phyloP scores from a whole-genome alignment of 257 asterid species.

The Mentha longifolia region DNA sequence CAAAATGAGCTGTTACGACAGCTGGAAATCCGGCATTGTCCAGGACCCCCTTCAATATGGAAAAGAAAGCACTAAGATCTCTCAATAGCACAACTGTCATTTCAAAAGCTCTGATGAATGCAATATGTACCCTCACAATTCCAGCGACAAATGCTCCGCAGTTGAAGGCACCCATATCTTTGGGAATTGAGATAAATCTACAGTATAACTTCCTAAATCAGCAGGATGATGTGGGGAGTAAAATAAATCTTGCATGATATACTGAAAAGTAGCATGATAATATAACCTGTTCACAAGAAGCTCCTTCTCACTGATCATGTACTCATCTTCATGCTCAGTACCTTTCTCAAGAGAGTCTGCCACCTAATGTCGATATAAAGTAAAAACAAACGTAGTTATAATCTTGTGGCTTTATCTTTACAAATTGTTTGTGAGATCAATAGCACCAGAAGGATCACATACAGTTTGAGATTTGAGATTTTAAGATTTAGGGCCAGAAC shows the following conservation, averaged over 20 bases:
- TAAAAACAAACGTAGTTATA: conserved; percentile 8
- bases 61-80: conserved; percentile 29
- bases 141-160: conserved; percentile 99
- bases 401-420: conserved; percentile 12
- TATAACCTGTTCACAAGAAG: conserved; percentile 86
- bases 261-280: neutral
- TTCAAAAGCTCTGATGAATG: conserved; percentile 22
- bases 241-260: conserved; percentile 12
- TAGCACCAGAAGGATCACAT: neutral
- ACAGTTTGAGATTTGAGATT: neutral
- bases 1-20: conserved; percentile 93
- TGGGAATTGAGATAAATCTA: conserved; percentile 93
- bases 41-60: conserved; percentile 74
- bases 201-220: conserved; percentile 21
- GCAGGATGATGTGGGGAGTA: conserved; percentile 20
- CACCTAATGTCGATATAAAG: conserved; percentile 51
- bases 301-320: conserved; percentile 97
- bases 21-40: conserved; percentile 97
- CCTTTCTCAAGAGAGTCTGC: conserved; percentile 98
- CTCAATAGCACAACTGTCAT: conserved; percentile 9
- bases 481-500: neutral
- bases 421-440: neutral
- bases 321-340: conserved; percentile 97
- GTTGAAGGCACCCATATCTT: conserved; percentile 97
- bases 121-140: conserved; percentile 71